Evolutionary conservation across 2,329 filamentous ascomycete species (phyloP), one percentile per base, ranked within the genome.

Genomic region (Beauveria scarabaeidicola): DNA sequence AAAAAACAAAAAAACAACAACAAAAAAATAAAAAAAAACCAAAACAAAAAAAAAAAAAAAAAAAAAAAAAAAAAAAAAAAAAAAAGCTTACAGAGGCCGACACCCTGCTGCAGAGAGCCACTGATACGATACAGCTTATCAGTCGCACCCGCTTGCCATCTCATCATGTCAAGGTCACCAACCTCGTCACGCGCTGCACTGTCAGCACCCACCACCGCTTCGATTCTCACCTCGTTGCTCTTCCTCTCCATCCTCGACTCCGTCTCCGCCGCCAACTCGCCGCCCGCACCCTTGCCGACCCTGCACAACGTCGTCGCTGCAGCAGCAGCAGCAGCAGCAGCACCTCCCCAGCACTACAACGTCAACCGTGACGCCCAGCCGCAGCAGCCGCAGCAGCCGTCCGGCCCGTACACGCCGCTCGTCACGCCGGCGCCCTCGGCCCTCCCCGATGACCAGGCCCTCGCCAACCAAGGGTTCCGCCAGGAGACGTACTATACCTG

Each of bases 401-500:
- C 52, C 19, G 40, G 21, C 10, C 48, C 53, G 9, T 70, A 71
- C 61, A 63, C 65, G 25, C 66, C 70, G 63, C 54, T 69, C 29
- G 69, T 71, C 36, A 73, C 72, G 4, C 68, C 70, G 15, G 66
- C 69, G n/a, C 68, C 72, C 1, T 65, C 68, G 19, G 69, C 69
- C n/a, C 65, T 69, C 23, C 67, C 71, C 1, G 66, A 69, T 27
- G 69, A 71, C 40, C 66, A 66, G 38, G 69, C 63, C 2, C 62
- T 62, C 17, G 66, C 71, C 4, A 65, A 66, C 51, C 64, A 71
- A 62, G 71, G 72, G 10, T 72, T 66, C 64, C 64, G 64, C 52
- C 70, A 73, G 60, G 67, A 66, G 29, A 74, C 71, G 1, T 72
- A 67, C 60, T 73, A 73, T 60, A 64, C 68, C 46, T 74, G 72